phyloP scores from a whole-genome alignment of 2,329 filamentous ascomycete species.

The Didymella sp. region DNA sequence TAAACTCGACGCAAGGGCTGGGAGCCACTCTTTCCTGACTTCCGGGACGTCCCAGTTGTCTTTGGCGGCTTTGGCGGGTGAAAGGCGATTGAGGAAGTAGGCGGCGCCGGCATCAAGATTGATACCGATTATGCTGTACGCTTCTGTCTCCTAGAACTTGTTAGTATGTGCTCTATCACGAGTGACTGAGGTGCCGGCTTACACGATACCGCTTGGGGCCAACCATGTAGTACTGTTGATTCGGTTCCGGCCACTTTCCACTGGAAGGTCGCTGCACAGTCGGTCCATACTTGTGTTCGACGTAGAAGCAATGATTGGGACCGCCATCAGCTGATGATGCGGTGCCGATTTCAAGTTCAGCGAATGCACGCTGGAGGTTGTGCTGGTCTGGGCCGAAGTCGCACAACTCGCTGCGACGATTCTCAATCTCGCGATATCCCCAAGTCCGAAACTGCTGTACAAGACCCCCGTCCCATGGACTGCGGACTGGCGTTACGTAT shows the following conservation, averaged over 20 bases:
- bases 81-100: conserved; percentile 19
- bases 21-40: conserved; percentile 19
- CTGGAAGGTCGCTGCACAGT: conserved; percentile 11
- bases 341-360: conserved; percentile 17
- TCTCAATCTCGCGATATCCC: conserved; percentile 20
- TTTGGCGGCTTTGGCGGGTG: conserved; percentile 10
- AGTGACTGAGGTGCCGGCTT: not conserved
- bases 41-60: conserved; percentile 2
- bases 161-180: not conserved
- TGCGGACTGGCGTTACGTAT: conserved; percentile 18
- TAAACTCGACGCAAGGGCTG: conserved; percentile 21
- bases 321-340: conserved; percentile 13
- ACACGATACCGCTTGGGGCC: conserved; percentile 22
- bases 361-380: conserved; percentile 11
- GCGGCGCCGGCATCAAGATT: conserved; percentile 18
- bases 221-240: conserved; percentile 27
- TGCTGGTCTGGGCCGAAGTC: conserved; percentile 10
- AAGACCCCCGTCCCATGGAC: conserved; percentile 18
- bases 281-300: conserved; percentile 22
- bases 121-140: conserved; percentile 21
- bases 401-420: conserved; percentile 14
- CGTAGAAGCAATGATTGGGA: conserved; percentile 22
- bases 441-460: conserved; percentile 14
- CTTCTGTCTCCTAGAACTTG: conserved; percentile 19
- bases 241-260: conserved; percentile 8